Evolutionary conservation across 257 asterid genomes (phyloP).

Genomic region (Solanum gracilifrons): DNA sequence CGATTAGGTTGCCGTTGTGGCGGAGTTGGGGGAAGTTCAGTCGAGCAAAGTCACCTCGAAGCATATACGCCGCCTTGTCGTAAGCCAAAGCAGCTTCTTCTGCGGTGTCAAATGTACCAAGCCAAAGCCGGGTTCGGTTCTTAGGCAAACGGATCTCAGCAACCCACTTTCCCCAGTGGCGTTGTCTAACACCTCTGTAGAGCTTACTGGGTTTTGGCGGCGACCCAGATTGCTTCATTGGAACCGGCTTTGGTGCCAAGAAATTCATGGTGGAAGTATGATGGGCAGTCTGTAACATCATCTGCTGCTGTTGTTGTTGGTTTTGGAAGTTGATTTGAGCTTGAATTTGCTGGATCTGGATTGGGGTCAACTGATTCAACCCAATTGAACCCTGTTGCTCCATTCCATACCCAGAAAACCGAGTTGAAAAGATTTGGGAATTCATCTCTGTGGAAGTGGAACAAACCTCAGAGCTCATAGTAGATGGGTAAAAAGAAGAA

Average conservation of each 20-base stretch:
- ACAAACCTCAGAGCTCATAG: background rate
- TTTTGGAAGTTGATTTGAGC: constrained; percentile 28
- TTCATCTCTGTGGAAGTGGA: background rate
- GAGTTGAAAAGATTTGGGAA: background rate
- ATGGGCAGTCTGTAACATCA: constrained; percentile 8
- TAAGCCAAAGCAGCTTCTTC: constrained; percentile 97
- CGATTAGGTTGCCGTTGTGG: constrained; percentile 60
- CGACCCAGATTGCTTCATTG: constrained; percentile 50
- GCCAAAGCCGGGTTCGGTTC: constrained; percentile 91
- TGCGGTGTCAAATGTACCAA: constrained; percentile 89
- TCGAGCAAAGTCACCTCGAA: constrained; percentile 75
- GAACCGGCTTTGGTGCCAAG: constrained; percentile 47
- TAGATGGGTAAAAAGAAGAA: constrained; percentile 17
- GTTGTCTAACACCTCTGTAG: constrained; percentile 95
- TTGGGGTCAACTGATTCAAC: constrained; percentile 29
- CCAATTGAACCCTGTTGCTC: constrained; percentile 26
- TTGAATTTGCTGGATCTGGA: constrained; percentile 51
- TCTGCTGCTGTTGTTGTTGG: constrained; percentile 12
- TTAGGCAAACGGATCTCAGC: constrained; percentile 92
- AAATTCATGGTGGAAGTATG: constrained; percentile 2
- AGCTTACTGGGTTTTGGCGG: constrained; percentile 78
- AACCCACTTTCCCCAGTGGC: constrained; percentile 99
- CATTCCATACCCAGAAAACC: constrained; percentile 13
- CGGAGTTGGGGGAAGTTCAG: constrained; percentile 84
- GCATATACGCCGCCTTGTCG: constrained; percentile 90